Conservation (phyloP, 805 yeast species). For the Candida railenensis region DNA sequence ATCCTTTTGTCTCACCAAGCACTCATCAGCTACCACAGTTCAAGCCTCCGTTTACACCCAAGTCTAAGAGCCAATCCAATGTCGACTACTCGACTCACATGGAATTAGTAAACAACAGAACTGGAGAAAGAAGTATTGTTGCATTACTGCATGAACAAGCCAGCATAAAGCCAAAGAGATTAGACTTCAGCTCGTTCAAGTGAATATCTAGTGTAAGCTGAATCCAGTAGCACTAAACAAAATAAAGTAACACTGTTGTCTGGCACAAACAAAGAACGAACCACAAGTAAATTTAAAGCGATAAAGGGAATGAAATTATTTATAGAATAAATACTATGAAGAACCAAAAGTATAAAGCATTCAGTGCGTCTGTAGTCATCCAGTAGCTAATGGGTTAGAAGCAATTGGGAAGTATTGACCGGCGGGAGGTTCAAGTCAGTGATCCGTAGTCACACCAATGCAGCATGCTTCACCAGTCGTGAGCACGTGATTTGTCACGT, state of each 20-base stretch:
- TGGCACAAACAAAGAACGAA: background rate
- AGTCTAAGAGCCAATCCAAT: background rate
- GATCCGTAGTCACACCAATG: too few species aligned
- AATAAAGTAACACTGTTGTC: background rate
- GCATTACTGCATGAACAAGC: constrained; percentile 32
- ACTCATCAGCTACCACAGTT: background rate
- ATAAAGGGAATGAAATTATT: background rate
- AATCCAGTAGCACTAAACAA: background rate
- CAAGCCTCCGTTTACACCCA: background rate
- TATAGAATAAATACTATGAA: background rate
- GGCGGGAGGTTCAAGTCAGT: too few species aligned
- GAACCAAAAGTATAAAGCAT: too few species aligned
- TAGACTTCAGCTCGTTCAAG: constrained; percentile 22
- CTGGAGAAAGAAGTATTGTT: constrained; percentile 34
- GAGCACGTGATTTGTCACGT: too few species aligned
- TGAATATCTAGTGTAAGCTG: background rate
- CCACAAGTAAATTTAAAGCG: background rate
- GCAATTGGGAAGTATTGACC: too few species aligned
- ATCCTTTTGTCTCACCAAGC: constrained; percentile 21
- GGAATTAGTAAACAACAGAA: constrained; percentile 33
- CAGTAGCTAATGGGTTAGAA: too few species aligned
- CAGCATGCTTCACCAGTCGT: too few species aligned
- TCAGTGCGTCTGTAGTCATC: too few species aligned
- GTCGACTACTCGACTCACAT: constrained; percentile 24
- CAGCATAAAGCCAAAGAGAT: constrained; percentile 36